Conservation (phyloP, 106 monocot species). For the Allium sativum region DNA sequence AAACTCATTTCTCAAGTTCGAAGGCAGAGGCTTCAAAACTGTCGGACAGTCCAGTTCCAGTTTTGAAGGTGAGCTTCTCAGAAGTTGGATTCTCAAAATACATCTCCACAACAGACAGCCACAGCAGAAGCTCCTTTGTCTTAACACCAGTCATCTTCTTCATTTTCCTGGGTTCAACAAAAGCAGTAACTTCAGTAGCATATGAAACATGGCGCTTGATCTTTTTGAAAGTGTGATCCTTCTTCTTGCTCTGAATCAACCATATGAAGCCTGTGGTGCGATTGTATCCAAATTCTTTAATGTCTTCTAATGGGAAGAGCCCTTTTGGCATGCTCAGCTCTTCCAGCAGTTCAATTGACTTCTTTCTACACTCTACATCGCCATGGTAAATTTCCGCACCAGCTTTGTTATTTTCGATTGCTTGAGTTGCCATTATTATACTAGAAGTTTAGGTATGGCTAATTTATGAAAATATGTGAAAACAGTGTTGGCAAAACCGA, state of each 20-base stretch:
- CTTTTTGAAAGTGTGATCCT: slow-evolving; percentile 12
- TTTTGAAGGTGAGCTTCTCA: slow-evolving; percentile 14
- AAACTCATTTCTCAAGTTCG: slow-evolving; percentile 5
- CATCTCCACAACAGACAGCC: slow-evolving; percentile 19
- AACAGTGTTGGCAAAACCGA: no score
- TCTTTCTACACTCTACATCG: slow-evolving; percentile 7
- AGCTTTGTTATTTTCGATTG: background rate
- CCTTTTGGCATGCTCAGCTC: slow-evolving; percentile 15
- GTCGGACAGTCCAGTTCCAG: slow-evolving; percentile 16
- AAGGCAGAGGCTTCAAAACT: slow-evolving; percentile 7
- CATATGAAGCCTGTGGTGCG: slow-evolving; percentile 9
- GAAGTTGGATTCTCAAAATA: slow-evolving; percentile 7
- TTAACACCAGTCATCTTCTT: slow-evolving; percentile 18
- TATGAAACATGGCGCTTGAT: slow-evolving; percentile 17
- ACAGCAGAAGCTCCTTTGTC: slow-evolving; percentile 12
- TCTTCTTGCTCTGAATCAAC: slow-evolving; percentile 15
- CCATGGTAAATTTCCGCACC: slow-evolving; percentile 10
- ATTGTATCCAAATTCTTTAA: slow-evolving; percentile 18
- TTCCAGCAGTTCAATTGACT: slow-evolving; percentile 7
- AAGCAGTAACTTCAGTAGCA: slow-evolving; percentile 13
- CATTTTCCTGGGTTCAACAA: slow-evolving; percentile 9
- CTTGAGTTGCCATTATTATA: slow-evolving; percentile 9
- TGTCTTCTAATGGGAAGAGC: slow-evolving; percentile 14
- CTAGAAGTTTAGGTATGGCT: no score
- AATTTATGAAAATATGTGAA: no score